Conservation (phyloP, 352 stramenopile genomes). For the Pythium vanterpoolii region DNA sequence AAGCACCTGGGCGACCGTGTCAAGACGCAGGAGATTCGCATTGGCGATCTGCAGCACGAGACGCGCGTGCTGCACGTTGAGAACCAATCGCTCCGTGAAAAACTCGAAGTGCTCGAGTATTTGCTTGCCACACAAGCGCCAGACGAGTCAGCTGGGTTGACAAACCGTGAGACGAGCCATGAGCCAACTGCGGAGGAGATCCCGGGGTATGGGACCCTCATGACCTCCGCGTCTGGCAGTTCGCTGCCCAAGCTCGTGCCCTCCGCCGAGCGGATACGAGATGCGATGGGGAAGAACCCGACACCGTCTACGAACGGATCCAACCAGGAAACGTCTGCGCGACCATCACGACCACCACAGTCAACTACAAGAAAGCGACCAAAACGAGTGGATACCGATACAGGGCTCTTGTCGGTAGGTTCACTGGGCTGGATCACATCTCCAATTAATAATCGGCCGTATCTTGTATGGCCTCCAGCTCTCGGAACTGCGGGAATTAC, state of each 20-base stretch:
- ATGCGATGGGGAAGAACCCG: slow-evolving; percentile 8
- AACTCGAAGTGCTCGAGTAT: slow-evolving; percentile 60
- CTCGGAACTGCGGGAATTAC: slow-evolving; percentile 42
- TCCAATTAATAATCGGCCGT: too few species aligned
- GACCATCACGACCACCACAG: not conserved
- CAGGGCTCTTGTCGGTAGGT: slow-evolving; percentile 43
- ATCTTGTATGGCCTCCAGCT: slow-evolving; percentile 23
- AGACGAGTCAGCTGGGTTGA: not conserved
- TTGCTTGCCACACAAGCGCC: slow-evolving; percentile 21
- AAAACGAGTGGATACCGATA: slow-evolving; percentile 21
- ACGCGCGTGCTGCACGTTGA: slow-evolving; percentile 45
- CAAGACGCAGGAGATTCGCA: slow-evolving; percentile 15
- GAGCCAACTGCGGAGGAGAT: slow-evolving; percentile 25
- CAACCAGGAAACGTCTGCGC: slow-evolving; percentile 8
- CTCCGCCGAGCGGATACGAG: slow-evolving; percentile 23
- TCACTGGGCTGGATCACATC: not conserved
- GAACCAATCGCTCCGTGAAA: slow-evolving; percentile 53
- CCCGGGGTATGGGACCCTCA: slow-evolving; percentile 33
- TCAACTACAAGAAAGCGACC: not conserved
- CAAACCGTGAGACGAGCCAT: not conserved
- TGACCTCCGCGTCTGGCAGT: not conserved
- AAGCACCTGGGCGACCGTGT: slow-evolving; percentile 33
- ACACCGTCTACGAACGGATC: not conserved
- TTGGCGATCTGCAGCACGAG: slow-evolving; percentile 32
- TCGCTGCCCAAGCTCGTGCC: slow-evolving; percentile 12